These are phyloP conservation scores for Rhododendron vialii DNA, from an alignment of 148 eudicot species.

Conservation along the genomic window DNA sequence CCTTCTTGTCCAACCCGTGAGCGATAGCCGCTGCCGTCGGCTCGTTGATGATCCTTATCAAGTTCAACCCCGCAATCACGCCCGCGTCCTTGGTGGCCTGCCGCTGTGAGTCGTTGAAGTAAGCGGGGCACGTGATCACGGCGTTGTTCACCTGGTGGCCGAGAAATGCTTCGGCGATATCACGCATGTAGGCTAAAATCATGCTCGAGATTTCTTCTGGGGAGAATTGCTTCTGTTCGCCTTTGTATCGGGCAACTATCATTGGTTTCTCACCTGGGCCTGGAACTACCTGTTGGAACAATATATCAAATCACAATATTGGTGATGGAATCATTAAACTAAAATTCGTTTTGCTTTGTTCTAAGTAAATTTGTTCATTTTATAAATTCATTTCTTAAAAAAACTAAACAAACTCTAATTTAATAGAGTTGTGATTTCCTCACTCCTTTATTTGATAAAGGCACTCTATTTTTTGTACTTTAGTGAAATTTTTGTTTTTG, in stretches of 20 bases:
- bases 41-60: too few species aligned
- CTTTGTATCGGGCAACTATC: conserved; percentile 25
- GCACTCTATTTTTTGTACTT: too few species aligned
- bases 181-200: conserved; percentile 16
- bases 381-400: too few species aligned
- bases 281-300: conserved; percentile 7
- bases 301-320: not conserved
- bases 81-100: not conserved
- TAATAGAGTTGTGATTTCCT: too few species aligned
- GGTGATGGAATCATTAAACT: too few species aligned
- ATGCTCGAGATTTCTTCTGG: conserved; percentile 26
- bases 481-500: too few species aligned
- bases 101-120: too few species aligned
- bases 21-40: conserved; percentile 36
- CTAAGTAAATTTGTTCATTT: too few species aligned
- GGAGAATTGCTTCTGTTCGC: conserved; percentile 30
- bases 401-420: too few species aligned
- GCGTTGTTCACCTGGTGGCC: conserved; percentile 19
- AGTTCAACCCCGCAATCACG: conserved; percentile 8
- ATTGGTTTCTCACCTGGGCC: conserved; percentile 29
- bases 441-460: too few species aligned
- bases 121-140: conserved; percentile 19
- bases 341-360: too few species aligned
- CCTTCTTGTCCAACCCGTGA: conserved; percentile 32
- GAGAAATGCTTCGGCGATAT: conserved; percentile 19